Evolutionary conservation across 352 stramenopile species (phyloP), one percentile per base, ranked within the genome.

Genomic region (Phytophthora kernoviae): DNA sequence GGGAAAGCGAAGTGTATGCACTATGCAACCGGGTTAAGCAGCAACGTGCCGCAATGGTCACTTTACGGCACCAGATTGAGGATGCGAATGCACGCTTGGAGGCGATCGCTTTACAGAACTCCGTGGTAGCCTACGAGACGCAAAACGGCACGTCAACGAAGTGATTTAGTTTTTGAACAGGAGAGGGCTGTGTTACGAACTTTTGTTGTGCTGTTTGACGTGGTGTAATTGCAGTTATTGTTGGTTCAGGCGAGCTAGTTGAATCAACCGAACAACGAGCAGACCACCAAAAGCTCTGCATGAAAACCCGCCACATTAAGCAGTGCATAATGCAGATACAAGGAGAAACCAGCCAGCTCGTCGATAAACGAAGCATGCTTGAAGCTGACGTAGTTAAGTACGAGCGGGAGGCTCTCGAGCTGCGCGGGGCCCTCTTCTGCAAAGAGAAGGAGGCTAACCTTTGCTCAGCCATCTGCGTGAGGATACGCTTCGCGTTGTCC

Each of bases 281-380:
- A 15, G 60, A 72, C 26, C 57, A 75, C 14, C 69, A 80, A 30
- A 83, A 86, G 39, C 52, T 87, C 15, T 60, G 62, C 52, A 67
- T 61, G 10, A 87, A 88, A 47, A 69, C 70, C 49, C 56, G 54
- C 56, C 70, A 77, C 41, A 74, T 84, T 10, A 21, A 74, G 17
- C 57, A 84, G n/a, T 70, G 79, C n/a, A 67, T 69, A 27, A 30
- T 21, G n/a, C 62, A 87, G 37, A 55, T 83, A 32, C 37, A 70
- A 18, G 21, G 62, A n/a, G 69, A 88, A 54, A 62, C 48, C 7
- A 60, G 40, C 1, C 47, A 63, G 18, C 52, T 80, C n/a, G 41
- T 45, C 17, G 58, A 71, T 17, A 68, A 73, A 43, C 44, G 55
- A 10, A 32, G 22, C 2, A 54, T 71, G 34, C 54, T 88, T 8